These are phyloP conservation scores for Cercis canadensis DNA, from an alignment of 306 rosid genomes.

Conservation along the genomic window DNA sequence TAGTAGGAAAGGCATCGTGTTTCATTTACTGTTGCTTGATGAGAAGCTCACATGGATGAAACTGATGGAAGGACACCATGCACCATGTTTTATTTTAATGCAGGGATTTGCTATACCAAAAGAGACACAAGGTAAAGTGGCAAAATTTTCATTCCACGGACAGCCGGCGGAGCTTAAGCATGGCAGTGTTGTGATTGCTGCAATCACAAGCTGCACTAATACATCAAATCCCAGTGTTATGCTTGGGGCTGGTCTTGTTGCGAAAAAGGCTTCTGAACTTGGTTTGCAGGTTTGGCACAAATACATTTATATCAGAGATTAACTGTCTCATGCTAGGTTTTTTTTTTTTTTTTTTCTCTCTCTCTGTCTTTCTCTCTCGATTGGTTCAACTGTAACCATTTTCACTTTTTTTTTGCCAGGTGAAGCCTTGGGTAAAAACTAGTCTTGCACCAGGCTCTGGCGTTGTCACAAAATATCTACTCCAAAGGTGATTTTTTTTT, in stretches of 20 bases:
- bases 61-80: conserved; percentile 1
- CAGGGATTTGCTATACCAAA: conserved; percentile 95
- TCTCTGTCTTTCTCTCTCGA: conserved; percentile 11
- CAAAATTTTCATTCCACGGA: conserved; percentile 82
- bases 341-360: conserved; percentile 15
- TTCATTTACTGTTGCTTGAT: conserved; percentile 23
- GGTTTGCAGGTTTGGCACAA: conserved; percentile 73
- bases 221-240: conserved; percentile 97
- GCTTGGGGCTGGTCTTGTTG: conserved; percentile 98
- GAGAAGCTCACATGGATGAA: conserved; percentile 20
- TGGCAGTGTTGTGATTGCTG: conserved; percentile 94
- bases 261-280: conserved; percentile 86
- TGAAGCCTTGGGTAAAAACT: conserved; percentile 97
- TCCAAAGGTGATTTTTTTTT: conserved; percentile 64
- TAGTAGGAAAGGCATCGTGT: conserved; percentile 27
- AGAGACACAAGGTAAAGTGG: conserved; percentile 79
- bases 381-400: conserved; percentile 18
- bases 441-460: conserved; percentile 99
- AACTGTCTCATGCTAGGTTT: background rate
- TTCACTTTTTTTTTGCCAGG: conserved; percentile 51
- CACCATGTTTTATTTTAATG: conserved; percentile 28
- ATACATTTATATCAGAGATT: conserved; percentile 11
- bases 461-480: conserved; percentile 90
- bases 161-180: conserved; percentile 90
- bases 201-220: conserved; percentile 95